Conservation (phyloP, 495 filamentous ascomycete species). For the Aspergillus asperescens region DNA sequence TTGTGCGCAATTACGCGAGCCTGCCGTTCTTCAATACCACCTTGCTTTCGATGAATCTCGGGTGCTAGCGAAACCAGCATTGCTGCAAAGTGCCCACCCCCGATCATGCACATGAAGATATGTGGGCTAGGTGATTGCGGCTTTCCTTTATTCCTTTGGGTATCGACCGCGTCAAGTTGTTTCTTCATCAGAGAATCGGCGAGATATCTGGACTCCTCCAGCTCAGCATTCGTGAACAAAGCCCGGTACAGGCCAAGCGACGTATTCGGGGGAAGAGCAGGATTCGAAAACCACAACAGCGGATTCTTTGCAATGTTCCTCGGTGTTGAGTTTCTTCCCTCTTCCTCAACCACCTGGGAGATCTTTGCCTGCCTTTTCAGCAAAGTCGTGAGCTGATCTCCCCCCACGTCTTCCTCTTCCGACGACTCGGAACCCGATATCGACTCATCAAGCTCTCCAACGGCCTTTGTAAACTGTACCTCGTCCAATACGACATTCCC, state of each 20-base stretch:
- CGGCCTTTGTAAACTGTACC: conserved; percentile 72
- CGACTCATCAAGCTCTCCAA: conserved; percentile 81
- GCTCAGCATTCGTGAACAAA: conserved; percentile 69
- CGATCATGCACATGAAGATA: conserved; percentile 96
- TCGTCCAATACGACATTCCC: conserved; percentile 66
- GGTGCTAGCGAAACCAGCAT: conserved; percentile 90
- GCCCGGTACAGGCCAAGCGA: conserved; percentile 81
- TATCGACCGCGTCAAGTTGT: conserved; percentile 62
- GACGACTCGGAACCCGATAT: conserved; percentile 75
- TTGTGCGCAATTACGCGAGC: conserved; percentile 89
- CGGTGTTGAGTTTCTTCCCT: conserved; percentile 44
- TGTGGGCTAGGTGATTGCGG: conserved; percentile 63
- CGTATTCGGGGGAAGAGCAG: conserved; percentile 66
- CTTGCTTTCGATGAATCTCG: conserved; percentile 62
- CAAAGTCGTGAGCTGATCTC: conserved; percentile 60
- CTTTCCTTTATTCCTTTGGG: conserved; percentile 41
- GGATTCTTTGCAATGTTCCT: conserved; percentile 62
- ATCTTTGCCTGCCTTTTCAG: conserved; percentile 79
- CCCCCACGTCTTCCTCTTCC: conserved; percentile 45
- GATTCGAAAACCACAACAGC: conserved; percentile 78
- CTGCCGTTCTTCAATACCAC: conserved; percentile 69
- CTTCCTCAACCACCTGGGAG: conserved; percentile 48
- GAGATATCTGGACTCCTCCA: conserved; percentile 54
- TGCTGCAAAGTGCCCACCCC: conserved; percentile 93
- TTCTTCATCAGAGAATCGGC: conserved; percentile 65